A percentile compares a stretch with the other conserved stretches of the same genome.
Evolutionary conservation across 352 stramenopile species (phyloP).

Genomic region (Pythium graminicola): DNA sequence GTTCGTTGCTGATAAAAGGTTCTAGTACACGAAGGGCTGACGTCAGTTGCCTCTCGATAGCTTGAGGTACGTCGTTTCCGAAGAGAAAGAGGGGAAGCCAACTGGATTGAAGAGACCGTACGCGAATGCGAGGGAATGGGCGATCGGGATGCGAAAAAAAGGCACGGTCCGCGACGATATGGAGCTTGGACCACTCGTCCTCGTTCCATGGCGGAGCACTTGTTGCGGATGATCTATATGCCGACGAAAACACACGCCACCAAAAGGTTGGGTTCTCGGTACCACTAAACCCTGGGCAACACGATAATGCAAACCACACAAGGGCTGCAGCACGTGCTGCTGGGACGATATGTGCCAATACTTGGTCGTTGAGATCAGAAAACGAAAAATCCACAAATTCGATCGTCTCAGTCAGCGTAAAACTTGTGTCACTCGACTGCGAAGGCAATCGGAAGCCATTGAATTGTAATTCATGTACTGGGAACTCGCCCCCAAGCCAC

Average conservation of each 20-base stretch:
- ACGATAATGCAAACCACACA: slow-evolving; percentile 12
- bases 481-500: background rate
- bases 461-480: background rate
- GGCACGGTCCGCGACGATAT: background rate
- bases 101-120: background rate
- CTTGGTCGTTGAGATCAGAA: background rate
- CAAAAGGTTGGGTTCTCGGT: slow-evolving; percentile 6
- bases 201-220: background rate
- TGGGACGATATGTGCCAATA: background rate
- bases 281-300: slow-evolving; percentile 4
- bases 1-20: no score
- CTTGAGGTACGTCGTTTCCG: no score
- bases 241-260: slow-evolving; percentile 6
- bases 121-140: background rate
- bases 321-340: background rate
- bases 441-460: background rate
- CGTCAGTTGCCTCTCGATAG: no score
- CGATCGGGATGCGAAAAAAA: background rate
- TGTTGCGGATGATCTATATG: background rate
- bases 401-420: background rate
- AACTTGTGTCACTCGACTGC: background rate
- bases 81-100: no score
- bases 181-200: background rate
- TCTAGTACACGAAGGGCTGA: no score
- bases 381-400: background rate